Percentiles rank a stretch among this genome's conserved stretches.
Conservation (phyloP, 2,329 filamentous ascomycete species). For the Calonectria multiphialidica region DNA sequence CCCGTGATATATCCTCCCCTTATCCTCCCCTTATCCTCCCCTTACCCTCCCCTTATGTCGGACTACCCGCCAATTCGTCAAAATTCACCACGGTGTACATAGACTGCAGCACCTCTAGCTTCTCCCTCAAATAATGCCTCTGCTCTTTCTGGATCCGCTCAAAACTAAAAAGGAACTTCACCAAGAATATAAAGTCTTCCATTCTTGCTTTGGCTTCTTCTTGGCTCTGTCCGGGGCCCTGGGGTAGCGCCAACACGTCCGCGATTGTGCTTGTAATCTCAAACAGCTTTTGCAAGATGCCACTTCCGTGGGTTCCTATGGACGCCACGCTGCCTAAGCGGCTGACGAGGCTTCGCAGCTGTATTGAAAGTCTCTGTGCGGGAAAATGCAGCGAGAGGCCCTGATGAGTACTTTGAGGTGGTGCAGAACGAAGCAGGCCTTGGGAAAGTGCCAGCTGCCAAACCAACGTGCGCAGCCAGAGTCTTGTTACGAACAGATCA, state of each 20-base stretch:
- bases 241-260: conserved; percentile 66
- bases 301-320: conserved; percentile 67
- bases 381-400: conserved; percentile 55
- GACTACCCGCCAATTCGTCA: conserved; percentile 41
- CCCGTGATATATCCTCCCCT: neutral
- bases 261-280: conserved; percentile 71
- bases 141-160: conserved; percentile 60
- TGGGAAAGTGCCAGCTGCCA: conserved; percentile 57
- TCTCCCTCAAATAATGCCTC: conserved; percentile 54
- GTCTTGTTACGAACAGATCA: conserved; percentile 55
- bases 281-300: conserved; percentile 70
- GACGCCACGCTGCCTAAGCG: conserved; percentile 52
- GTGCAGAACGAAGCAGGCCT: conserved; percentile 51
- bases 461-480: conserved; percentile 56
- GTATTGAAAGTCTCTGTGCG: conserved; percentile 51
- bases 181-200: conserved; percentile 66
- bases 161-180: conserved; percentile 63
- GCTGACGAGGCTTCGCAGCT: conserved; percentile 53
- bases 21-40: too few species aligned
- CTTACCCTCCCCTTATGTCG: conserved; percentile 14
- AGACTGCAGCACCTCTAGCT: conserved; percentile 50
- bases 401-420: conserved; percentile 48
- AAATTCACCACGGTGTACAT: conserved; percentile 48
- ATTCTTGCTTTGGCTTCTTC: conserved; percentile 61
- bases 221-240: conserved; percentile 50